Conservation (phyloP, 495 filamentous ascomycete genomes). For the Darksidea phi region DNA sequence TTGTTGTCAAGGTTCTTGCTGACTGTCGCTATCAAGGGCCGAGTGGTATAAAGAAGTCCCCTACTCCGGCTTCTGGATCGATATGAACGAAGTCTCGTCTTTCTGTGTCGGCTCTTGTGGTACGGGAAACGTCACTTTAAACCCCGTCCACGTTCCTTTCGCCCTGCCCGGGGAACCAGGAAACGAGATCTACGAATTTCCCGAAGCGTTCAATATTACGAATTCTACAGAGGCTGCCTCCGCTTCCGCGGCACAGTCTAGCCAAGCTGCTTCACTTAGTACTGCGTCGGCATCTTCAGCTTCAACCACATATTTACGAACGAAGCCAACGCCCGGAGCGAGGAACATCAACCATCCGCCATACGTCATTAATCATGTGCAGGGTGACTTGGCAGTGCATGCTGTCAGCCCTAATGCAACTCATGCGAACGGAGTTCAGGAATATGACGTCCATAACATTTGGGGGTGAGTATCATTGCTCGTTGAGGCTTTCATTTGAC, state of each 20-base stretch:
- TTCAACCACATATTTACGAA: conserved; percentile 54
- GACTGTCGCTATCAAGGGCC: conserved; percentile 12
- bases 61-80: conserved; percentile 63
- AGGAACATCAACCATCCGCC: conserved; percentile 78
- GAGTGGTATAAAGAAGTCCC: conserved; percentile 37
- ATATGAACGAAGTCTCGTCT: conserved; percentile 52
- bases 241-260: conserved; percentile 54
- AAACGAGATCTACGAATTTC: conserved; percentile 61
- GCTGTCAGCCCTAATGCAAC: conserved; percentile 78
- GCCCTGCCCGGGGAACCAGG: conserved; percentile 62
- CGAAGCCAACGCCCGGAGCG: conserved; percentile 64
- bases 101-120: conserved; percentile 84
- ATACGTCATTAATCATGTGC: conserved; percentile 77
- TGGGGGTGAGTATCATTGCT: conserved; percentile 41
- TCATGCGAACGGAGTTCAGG: conserved; percentile 64
- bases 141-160: conserved; percentile 70
- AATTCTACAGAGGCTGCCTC: conserved; percentile 68
- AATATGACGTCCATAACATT: conserved; percentile 82
- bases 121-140: conserved; percentile 62
- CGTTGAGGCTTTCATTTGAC: conserved; percentile 8
- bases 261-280: conserved; percentile 50
- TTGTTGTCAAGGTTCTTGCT: conserved; percentile 20
- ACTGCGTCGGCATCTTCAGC: conserved; percentile 45
- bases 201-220: conserved; percentile 68
- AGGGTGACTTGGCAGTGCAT: conserved; percentile 71